Evolutionary conservation across 176 grass and related monocot genomes (phyloP), one percentile per base, ranked within the genome.

Genomic region (Avena atlantica): DNA sequence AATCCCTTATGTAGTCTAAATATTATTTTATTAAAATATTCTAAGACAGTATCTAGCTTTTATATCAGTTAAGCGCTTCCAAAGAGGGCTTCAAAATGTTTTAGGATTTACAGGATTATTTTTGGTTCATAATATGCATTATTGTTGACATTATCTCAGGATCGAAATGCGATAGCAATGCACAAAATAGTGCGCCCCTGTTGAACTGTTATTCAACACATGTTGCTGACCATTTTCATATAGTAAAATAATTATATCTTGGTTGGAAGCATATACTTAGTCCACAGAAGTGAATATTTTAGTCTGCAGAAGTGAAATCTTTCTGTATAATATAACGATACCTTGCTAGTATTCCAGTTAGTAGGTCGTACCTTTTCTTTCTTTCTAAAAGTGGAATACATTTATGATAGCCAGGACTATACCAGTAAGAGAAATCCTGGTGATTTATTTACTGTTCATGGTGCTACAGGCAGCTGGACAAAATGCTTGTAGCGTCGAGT

Each of bases 81-180:
- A 42, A 50, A 63, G 9, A 10, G 65, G 24, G 55, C 31, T 21
- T 84, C 31, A 14, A 0, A 51, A 70, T 76, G 14, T 76, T 63
- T 60, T 89, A 70, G 4, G 13, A 60, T 50, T 68, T 76, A 86
- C 60, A 37, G 10, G 60, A 50, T 52, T 65, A 49, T 9, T 64
- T 81, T 78, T n/a, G 5, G 23, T 76, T 62, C 64, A 63, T 31
- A 72, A 44, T 21, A 21, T 80, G 13, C 9, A 65, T 73, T 44
- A 48, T 62, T 45, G 47, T 76, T 21, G 51, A 70, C 40, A 77
- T 51, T 29, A 61, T 70, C 60, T 69, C 60, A 69, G 50, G 79
- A 23, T 48, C 10, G 76, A 85, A 85, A 57, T 74, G 50, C 13
- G 36, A 71, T 75, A 19, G 3, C 27, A 83, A 12, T 24, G 24